These are phyloP conservation scores for Tricholoma matsutake DNA, from an alignment of 768 basidiomycete genomes.

Conservation along the genomic window DNA sequence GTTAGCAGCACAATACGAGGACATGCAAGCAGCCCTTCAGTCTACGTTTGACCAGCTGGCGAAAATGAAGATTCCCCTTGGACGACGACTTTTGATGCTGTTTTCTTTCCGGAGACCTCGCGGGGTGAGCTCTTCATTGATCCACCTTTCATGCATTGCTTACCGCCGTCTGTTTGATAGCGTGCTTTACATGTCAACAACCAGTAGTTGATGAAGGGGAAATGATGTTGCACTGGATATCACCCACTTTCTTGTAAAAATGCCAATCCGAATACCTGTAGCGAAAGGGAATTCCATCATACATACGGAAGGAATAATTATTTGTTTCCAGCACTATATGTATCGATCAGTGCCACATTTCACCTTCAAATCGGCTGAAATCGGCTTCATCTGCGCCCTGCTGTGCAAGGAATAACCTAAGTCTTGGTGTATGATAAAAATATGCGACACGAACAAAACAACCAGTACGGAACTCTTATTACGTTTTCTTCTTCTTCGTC, in stretches of 20 bases:
- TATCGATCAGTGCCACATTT: too few relatives aligned
- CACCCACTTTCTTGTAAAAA: neutral
- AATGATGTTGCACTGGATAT: neutral
- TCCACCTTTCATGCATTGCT: neutral
- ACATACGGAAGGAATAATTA: too few relatives aligned
- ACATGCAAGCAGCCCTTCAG: slow-evolving; percentile 20
- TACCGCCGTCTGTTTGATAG: neutral
- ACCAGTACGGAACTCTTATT: neutral
- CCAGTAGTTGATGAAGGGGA: neutral
- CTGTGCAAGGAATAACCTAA: too few relatives aligned
- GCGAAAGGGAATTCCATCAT: neutral
- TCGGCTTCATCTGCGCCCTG: too few relatives aligned
- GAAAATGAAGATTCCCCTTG: slow-evolving; percentile 22
- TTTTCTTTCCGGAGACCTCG: slow-evolving; percentile 15
- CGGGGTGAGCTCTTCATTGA: slow-evolving; percentile 8
- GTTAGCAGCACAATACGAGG: slow-evolving; percentile 14
- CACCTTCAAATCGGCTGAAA: too few relatives aligned
- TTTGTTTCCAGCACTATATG: too few relatives aligned
- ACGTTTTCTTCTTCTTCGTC: slow-evolving; percentile 70
- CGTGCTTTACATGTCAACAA: neutral
- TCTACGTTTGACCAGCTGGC: slow-evolving; percentile 20
- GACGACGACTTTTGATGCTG: slow-evolving; percentile 15
- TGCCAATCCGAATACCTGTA: neutral
- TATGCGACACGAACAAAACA: too few relatives aligned
- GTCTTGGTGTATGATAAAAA: too few relatives aligned